Base-by-base conservation (phyloP, 1,284 basidiomycete species). In the Moniliella sp. region DNA sequence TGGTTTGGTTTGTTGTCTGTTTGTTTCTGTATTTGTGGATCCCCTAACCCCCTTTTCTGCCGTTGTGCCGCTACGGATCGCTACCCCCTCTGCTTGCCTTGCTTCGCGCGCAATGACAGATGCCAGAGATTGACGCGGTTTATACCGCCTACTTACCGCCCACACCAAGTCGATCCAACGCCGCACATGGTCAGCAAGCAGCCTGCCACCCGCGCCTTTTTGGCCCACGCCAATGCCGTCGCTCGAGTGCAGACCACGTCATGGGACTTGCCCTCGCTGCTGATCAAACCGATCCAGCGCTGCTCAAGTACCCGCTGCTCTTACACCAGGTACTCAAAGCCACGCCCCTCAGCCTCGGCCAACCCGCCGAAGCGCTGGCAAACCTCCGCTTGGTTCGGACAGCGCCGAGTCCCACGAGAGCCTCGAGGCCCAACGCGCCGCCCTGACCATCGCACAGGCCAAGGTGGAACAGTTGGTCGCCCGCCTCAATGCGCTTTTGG, bases 221-320 rank as follows among this genome's bases (percentile, higher is more conserved):
- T 61, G 4, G 39, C 42, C 28, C 61, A 64, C 26, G 61, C 61
- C 48, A 57, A 55, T 14, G 56, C 48, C 28, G 39, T 40, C 9
- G 53, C 56, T n/a, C 44, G 52, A 5, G 31, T 38, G 12, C 42
- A 56, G 26, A 62, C 82, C 0, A 78, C 83, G 49, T 80, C 83
- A 1, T 93, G 84, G 86, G 84, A 93, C 60, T 71, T 93, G 27
- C 70, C 78, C 4, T 88, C 82, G 1, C 70, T 91, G 39, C 73
- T 91, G 38, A 91, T 83, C 61, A 64, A 64, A 62, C 88, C 88
- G 1, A 91, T 97, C 65, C 88, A 94, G 57, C 73, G 88, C 67
- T 97, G 26, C 73, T 93, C 57, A 94, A 97, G 62, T 91, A 94
- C 59, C 88, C 88, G 2, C 70, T 97, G 11, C 72, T 97, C 25